A percentile compares a stretch with the other conserved stretches of the same genome.
Conservation (phyloP, 805 yeast species). For the Wickerhamiella shivajii region DNA sequence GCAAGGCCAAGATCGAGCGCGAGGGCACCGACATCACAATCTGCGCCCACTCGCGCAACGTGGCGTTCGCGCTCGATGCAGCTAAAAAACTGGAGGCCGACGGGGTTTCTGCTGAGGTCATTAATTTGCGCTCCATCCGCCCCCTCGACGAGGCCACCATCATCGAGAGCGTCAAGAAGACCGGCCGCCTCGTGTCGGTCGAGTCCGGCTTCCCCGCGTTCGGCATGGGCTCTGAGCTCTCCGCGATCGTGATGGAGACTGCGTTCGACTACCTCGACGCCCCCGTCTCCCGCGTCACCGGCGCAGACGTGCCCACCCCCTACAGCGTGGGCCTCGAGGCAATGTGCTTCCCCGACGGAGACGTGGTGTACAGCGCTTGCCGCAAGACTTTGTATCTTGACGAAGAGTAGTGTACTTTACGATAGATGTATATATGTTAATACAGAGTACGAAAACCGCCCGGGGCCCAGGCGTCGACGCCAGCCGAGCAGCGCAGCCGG, state of each 20-base stretch:
- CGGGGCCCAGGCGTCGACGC: too few relatives aligned
- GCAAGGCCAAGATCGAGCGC: slow-evolving; percentile 88
- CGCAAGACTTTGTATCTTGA: slow-evolving; percentile 29
- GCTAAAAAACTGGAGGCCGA: slow-evolving; percentile 75
- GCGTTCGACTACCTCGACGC: slow-evolving; percentile 97
- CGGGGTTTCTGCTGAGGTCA: slow-evolving; percentile 82
- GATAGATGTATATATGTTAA: background rate
- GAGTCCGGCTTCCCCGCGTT: slow-evolving; percentile 97
- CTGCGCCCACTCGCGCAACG: slow-evolving; percentile 86
- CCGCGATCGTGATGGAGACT: slow-evolving; percentile 95
- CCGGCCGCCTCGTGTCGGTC: slow-evolving; percentile 89
- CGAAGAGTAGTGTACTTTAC: slow-evolving; percentile 12
- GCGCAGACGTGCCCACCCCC: slow-evolving; percentile 99
- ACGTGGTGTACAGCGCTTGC: slow-evolving; percentile 65
- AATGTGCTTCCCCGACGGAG: slow-evolving; percentile 96
- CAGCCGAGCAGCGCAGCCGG: background rate
- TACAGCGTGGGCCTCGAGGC: slow-evolving; percentile 92
- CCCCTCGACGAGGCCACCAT: slow-evolving; percentile 87
- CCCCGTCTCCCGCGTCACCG: slow-evolving; percentile 96
- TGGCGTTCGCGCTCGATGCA: slow-evolving; percentile 72
- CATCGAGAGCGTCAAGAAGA: slow-evolving; percentile 80
- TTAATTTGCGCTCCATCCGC: slow-evolving; percentile 92
- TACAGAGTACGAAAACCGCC: too few relatives aligned
- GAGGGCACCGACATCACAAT: slow-evolving; percentile 85
- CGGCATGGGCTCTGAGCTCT: slow-evolving; percentile 97